These are phyloP conservation scores for Fusarium fracticaudum DNA, from an alignment of 2,329 filamentous ascomycete species.

Conservation along the genomic window DNA sequence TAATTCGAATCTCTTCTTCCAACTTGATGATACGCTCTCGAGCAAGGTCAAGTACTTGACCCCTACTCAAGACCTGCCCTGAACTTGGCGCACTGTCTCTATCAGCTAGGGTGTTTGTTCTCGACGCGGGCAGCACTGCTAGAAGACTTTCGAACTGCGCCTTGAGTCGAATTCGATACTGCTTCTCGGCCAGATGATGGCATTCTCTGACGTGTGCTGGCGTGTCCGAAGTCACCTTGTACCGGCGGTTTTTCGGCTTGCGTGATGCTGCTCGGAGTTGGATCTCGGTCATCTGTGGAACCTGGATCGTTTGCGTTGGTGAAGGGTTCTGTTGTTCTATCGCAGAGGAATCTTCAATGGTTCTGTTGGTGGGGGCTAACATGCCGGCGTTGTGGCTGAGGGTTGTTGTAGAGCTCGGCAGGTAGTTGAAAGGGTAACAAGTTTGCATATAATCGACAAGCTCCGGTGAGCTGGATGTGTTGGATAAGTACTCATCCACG, in stretches of 20 bases:
- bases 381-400: neutral
- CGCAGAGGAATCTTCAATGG: rapidly evolving
- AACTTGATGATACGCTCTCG: neutral
- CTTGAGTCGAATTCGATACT: neutral
- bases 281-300: neutral
- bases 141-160: neutral
- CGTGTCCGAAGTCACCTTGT: neutral
- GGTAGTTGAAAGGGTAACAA: neutral
- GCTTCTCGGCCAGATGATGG: neutral
- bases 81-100: neutral
- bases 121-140: neutral
- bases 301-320: neutral
- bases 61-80: neutral
- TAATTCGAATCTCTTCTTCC: neutral
- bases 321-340: rapidly evolving
- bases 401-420: neutral
- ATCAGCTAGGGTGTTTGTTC: neutral
- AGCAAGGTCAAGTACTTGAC: neutral
- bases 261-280: neutral
- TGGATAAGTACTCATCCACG: neutral
- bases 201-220: neutral
- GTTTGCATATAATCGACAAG: neutral
- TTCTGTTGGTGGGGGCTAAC: rapidly evolving
- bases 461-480: neutral
- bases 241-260: neutral